Percentiles rank a stretch among this genome's conserved stretches.
These are phyloP conservation scores for Carnegiea gigantea DNA, from an alignment of 179 eudicot species.

Conservation along the genomic window DNA sequence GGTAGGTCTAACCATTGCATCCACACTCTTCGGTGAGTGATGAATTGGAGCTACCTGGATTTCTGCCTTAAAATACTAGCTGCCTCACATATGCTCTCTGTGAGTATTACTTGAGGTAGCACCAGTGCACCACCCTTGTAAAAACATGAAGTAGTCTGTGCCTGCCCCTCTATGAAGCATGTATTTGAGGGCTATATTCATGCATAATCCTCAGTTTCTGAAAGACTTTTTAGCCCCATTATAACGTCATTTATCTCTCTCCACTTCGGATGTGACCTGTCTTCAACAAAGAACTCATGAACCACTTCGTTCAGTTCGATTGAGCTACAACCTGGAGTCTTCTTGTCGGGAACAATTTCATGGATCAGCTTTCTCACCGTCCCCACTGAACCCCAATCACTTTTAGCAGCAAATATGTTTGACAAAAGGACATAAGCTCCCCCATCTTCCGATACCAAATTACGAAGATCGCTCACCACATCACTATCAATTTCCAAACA, in stretches of 20 bases:
- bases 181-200: background rate
- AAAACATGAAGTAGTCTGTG: background rate
- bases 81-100: background rate
- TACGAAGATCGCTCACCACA: background rate
- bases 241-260: conserved; percentile 11
- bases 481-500: conserved; percentile 23
- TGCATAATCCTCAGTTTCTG: conserved; percentile 12
- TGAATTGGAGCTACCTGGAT: background rate
- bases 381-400: conserved; percentile 27
- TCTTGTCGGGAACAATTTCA: conserved; percentile 11
- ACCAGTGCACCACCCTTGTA: too few relatives aligned
- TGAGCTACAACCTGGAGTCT: conserved; percentile 30
- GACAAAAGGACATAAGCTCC: conserved; percentile 29
- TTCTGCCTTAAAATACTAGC: background rate
- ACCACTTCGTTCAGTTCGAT: conserved; percentile 27
- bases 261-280: conserved; percentile 25
- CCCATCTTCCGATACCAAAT: conserved; percentile 19
- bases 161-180: background rate
- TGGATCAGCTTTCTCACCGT: conserved; percentile 20
- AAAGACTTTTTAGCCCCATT: conserved; percentile 14
- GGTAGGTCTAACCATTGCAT: too few relatives aligned
- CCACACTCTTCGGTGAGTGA: too few relatives aligned
- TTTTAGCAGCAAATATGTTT: conserved; percentile 27
- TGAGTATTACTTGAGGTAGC: background rate
- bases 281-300: conserved; percentile 30